Base-by-base conservation (phyloP, 1,284 basidiomycete species). In the Phenoliferia sp. region DNA sequence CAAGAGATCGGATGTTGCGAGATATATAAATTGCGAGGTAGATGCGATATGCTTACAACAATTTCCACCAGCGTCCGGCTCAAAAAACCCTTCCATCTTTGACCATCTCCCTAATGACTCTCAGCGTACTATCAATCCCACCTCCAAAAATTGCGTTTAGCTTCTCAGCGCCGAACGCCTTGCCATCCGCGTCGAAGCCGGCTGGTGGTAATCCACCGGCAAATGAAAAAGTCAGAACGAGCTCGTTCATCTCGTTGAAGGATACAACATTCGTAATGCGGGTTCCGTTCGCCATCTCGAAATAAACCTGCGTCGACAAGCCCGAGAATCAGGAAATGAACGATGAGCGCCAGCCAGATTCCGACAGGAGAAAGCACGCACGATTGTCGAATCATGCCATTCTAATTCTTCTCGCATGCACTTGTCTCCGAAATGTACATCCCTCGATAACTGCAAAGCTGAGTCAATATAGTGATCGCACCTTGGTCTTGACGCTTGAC, bases 211-310 rank as follows among this genome's bases (percentile, higher is more conserved):
- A 19, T 19, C 57, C 57, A 34, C 29, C n/a, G 19, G 31, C 19
- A 34, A 59, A 59, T 32, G 57, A 28, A 34, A 34, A 59, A n/a
- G 57, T 59, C 17, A 59, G 57, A 34, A 59, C 33, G 15, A 59
- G 57, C 32, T 59, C 57, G 57, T 34, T 34, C 19, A 34, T 36
- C 19, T 33, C 32, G 31, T 36, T 28, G 57, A 34, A 34, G 19
- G 57, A 59, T 17, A 59, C 32, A n/a, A 59, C 34, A 34, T 59
- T 59, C 1, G 57, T 36, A n/a, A 59, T 29, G 4, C 57, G 57
- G 19, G 57, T 32, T 12, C 57, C 57, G 31, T 32, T 33, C 22
- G n/a, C 57, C 57, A 59, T 59, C 57, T 59, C 57, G 17, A 59
- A 59, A 34, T 59, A 59, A 34, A 59, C 57, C 57, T 59, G 57